Base-by-base conservation (phyloP, 345 rosid species). In the Eucalyptus tenuipes region DNA sequence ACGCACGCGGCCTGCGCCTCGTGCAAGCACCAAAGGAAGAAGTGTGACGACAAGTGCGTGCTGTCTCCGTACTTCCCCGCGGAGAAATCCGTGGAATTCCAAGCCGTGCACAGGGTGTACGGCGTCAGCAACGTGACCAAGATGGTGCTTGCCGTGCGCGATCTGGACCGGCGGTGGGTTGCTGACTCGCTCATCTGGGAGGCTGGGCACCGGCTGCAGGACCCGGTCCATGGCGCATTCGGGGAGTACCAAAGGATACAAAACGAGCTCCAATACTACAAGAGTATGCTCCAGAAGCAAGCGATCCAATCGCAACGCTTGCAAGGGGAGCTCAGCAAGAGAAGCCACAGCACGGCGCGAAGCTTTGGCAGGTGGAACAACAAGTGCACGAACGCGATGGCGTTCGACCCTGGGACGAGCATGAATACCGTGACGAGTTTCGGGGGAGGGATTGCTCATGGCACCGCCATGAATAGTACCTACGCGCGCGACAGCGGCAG, bases 121-220 rank as follows among this genome's bases (percentile, higher is more conserved):
- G 96, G 97, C 2, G 96, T 94, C 3, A 91, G 94, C 89, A 95
- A 94, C 31, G 93, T 93, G 11, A 88, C 91, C 22, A 98, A 95
- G 90, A 92, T 97, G 86, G 90, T 97, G 22, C 89, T 92, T 7
- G 88, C 81, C 22, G 96, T 91, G 7, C 45, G 86, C 1, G 93
- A 90, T 27, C 97, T 93, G 24, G 95, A 97, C 85, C 90, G 96
- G 15, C 89, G 88, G 27, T 87, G 59, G 44, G 90, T 92, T 4
- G 93, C 93, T 3, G 97, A 98, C 49, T 96, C 99, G 2, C 86
- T 98, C 7, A 90, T 96, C 18, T 97, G 99, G 99, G 98, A 97
- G 90, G 98, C 99, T 9, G 50, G 82, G 27, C 94, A 95, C 59
- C 90, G 99, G 91, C 94, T 93, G 61, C 93, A 92, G 42, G 96